phyloP scores from a whole-genome alignment of 306 rosid species.

The Begonia fuchsioides region DNA sequence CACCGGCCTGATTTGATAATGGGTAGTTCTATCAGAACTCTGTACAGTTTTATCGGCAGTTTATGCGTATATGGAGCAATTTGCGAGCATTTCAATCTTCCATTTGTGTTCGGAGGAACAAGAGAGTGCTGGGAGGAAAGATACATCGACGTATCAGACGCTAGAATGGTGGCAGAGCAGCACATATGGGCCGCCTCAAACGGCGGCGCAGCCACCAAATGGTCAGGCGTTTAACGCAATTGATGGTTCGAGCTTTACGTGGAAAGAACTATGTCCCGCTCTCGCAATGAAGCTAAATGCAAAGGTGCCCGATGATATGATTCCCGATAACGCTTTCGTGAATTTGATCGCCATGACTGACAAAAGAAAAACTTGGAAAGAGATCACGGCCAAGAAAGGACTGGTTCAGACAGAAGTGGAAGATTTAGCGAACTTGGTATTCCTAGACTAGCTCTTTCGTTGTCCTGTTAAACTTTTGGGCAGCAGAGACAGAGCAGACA shows the following conservation, averaged over 20 bases:
- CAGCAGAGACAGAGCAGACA: conserved; percentile 57
- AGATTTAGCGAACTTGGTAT: conserved; percentile 68
- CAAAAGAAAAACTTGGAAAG: conserved; percentile 56
- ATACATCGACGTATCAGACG: conserved; percentile 73
- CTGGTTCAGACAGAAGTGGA: conserved; percentile 44
- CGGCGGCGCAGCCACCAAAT: conserved; percentile 7
- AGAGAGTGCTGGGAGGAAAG: conserved; percentile 67
- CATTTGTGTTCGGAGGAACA: conserved; percentile 76
- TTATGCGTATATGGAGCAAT: conserved; percentile 72
- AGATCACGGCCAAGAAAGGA: conserved; percentile 58
- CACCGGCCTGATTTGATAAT: conserved; percentile 71
- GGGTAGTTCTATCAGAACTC: conserved; percentile 53
- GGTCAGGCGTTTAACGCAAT: conserved; percentile 57
- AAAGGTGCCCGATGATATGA: conserved; percentile 18
- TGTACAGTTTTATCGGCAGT: conserved; percentile 64
- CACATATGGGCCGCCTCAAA: conserved; percentile 71
- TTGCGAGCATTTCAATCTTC: conserved; percentile 44
- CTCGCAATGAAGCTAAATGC: conserved; percentile 48
- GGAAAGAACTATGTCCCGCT: conserved; percentile 75
- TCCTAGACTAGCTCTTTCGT: conserved; percentile 60
- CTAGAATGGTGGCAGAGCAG: conserved; percentile 80
- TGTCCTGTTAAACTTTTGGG: conserved; percentile 59
- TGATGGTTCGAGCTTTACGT: conserved; percentile 56
- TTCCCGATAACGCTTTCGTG: conserved; percentile 36
- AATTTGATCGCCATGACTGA: conserved; percentile 45